Percentiles rank a stretch among this genome's conserved stretches.
These are phyloP conservation scores for Sporisorium iseilematis-ciliati DNA, from an alignment of 1,284 basidiomycete species.

Conservation along the genomic window DNA sequence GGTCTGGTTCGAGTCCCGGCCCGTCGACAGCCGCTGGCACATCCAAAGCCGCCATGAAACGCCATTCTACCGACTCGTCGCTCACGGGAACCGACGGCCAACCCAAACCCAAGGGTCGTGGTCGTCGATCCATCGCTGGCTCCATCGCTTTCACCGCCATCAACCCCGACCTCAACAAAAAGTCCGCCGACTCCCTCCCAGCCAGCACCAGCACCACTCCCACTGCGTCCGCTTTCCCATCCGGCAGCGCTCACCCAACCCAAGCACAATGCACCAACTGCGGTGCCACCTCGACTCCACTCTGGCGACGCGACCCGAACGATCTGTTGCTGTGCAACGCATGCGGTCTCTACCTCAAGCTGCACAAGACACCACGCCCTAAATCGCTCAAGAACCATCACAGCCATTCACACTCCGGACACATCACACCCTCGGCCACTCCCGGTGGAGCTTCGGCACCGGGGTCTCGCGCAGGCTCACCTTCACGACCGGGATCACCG, in stretches of 20 bases:
- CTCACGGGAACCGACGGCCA: slow-evolving; percentile 15
- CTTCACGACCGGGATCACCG: slow-evolving; percentile 32
- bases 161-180: slow-evolving; percentile 44
- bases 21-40: slow-evolving; percentile 16
- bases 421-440: slow-evolving; percentile 51
- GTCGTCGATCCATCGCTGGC: slow-evolving; percentile 44
- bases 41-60: slow-evolving; percentile 23
- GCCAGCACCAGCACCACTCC: slow-evolving; percentile 3
- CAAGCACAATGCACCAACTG: slow-evolving; percentile 65
- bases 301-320: slow-evolving; percentile 65
- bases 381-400: slow-evolving; percentile 59
- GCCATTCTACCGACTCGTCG: slow-evolving; percentile 42
- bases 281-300: slow-evolving; percentile 62
- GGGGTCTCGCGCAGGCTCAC: slow-evolving; percentile 36
- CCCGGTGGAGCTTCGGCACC: slow-evolving; percentile 48
- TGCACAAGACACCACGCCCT: slow-evolving; percentile 66
- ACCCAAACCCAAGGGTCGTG: slow-evolving; percentile 41
- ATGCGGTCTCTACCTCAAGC: slow-evolving; percentile 66
- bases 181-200: slow-evolving; percentile 14
- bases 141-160: slow-evolving; percentile 47
- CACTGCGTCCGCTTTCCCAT: slow-evolving; percentile 22
- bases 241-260: slow-evolving; percentile 28
- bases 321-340: slow-evolving; percentile 66
- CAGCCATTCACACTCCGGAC: slow-evolving; percentile 51
- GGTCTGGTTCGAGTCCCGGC: slow-evolving; percentile 45